Base-by-base conservation (phyloP, 2,329 filamentous ascomycete genomes). In the Xenosphaeropsis pyriputrescens region DNA sequence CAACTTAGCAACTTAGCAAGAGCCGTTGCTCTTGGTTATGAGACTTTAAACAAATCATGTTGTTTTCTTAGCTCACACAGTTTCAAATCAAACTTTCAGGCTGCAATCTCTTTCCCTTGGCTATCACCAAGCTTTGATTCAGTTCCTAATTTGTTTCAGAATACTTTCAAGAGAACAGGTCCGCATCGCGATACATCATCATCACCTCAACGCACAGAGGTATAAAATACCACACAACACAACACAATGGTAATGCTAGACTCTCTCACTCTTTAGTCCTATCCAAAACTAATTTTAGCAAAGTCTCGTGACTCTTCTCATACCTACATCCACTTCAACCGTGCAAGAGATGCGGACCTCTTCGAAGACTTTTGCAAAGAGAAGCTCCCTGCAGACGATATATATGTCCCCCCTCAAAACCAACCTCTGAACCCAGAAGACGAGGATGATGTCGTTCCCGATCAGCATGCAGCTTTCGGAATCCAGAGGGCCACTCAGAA, bases 371-470 rank as follows among this genome's bases (percentile, higher is more conserved):
- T 81, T 53, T 79, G 74, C 67, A 73, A 72, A 53, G 75, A 80
- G 60, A 71, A 68, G 51, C 69, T 82, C 33, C 76, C 77, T n/a
- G 64, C 70, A 43, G 84, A 91, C 60, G 81, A 88, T 40, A 83
- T 91, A 54, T 82, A 83, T 57, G 80, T 93, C n/a, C 75, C 80
- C 26, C 75, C 75, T 6, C 74, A 85, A 44, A 75, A 86, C 54
- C 82, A 85, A 55, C 85, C 84, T 31, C 68, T 86, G 52, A 89
- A 91, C 55, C 84, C 85, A 0, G 84, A 91, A 57, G 84, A 91
- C 55, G 83, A 91, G 59, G 85, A 91, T 53, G 84, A 91, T 52
- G 80, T 91, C 4, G 84, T 91, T 4, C 84, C 85, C 0, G 83
- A 91, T 57, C 84, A 91, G 60, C 84, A 91, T 54, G 84, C 84